Percentiles rank a stretch among this genome's conserved stretches.
Evolutionary conservation across 495 filamentous ascomycete genomes (phyloP).

Genomic region (Hypoxylon fragiforme): DNA sequence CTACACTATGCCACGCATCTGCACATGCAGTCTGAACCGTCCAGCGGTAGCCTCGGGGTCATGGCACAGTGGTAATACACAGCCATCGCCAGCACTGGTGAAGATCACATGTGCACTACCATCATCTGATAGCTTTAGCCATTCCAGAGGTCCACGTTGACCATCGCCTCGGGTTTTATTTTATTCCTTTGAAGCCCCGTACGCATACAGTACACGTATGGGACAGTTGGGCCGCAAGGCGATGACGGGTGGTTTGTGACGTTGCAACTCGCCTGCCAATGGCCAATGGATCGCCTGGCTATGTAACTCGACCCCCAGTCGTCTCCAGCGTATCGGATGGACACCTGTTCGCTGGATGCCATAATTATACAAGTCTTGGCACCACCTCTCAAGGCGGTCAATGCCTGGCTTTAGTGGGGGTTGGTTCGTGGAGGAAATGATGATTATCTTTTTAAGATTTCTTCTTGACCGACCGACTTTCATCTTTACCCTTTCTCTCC

Average conservation of each 20-base stretch:
- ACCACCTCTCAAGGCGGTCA: slow-evolving; percentile 28
- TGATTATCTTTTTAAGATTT: slow-evolving; percentile 17
- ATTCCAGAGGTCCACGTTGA: slow-evolving; percentile 27
- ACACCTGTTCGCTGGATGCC: slow-evolving; percentile 26
- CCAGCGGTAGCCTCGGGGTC: neutral
- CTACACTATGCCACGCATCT: neutral
- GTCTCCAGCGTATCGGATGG: slow-evolving; percentile 32
- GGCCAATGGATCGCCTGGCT: slow-evolving; percentile 28
- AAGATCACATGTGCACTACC: slow-evolving; percentile 14
- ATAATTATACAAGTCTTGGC: slow-evolving; percentile 29
- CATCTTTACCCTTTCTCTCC: neutral
- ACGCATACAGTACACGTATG: slow-evolving; percentile 17
- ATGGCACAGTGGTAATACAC: neutral
- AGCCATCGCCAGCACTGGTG: neutral
- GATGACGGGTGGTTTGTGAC: slow-evolving; percentile 25
- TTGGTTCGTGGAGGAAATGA: slow-evolving; percentile 12
- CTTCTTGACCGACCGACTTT: slow-evolving; percentile 12
- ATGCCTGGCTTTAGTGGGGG: slow-evolving; percentile 19
- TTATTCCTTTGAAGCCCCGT: slow-evolving; percentile 5
- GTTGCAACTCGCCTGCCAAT: slow-evolving; percentile 32
- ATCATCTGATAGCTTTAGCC: slow-evolving; percentile 12
- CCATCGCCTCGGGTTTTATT: slow-evolving; percentile 19
- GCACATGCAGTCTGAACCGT: neutral
- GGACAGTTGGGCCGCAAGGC: slow-evolving; percentile 30
- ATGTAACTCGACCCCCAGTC: slow-evolving; percentile 22